Evolutionary conservation across 768 basidiomycete species (phyloP), one percentile per base, ranked within the genome.

Genomic region (Tulasnella sp.): DNA sequence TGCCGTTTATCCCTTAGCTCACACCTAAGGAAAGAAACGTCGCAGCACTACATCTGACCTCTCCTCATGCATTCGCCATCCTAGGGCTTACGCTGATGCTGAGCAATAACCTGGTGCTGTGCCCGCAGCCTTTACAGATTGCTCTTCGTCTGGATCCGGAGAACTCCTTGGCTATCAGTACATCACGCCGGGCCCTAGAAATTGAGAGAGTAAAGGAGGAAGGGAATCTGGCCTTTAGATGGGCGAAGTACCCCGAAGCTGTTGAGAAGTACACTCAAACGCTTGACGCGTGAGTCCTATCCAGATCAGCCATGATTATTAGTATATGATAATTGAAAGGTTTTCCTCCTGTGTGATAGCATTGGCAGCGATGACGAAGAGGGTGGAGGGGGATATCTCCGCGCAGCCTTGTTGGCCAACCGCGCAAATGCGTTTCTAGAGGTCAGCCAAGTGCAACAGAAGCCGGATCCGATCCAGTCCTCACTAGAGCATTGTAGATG

Each of bases 201-300:
- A 81, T 94, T 17, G 90, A 94, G 62, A 75, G 81, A 60, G 68
- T 86, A 44, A 93, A 93, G 67, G 90, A 92, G 63, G 89, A 89
- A 63, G 91, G 91, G 0, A 93, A 94, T 64, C 66, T 70, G 1
- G 77, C 80, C 1, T 94, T 93, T 73, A 90, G 91, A 70, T 58
- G 67, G 0, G 77, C 78, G 2, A 75, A 75, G 59, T 71, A 81
- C 32, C n/a, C n/a, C n/a, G n/a, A n/a, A n/a, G n/a, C n/a, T n/a
- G n/a, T n/a, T n/a, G n/a, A n/a, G n/a, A n/a, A n/a, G n/a, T n/a
- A n/a, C n/a, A n/a, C n/a, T n/a, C n/a, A n/a, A n/a, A n/a, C n/a
- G n/a, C n/a, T n/a, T n/a, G n/a, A n/a, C n/a, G n/a, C n/a, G n/a
- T n/a, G n/a, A n/a, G n/a, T n/a, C n/a, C n/a, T n/a, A n/a, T n/a